A percentile compares a stretch with the other conserved stretches of the same genome.
Conservation (phyloP, 805 yeast species). For the Ogataea minuta region DNA sequence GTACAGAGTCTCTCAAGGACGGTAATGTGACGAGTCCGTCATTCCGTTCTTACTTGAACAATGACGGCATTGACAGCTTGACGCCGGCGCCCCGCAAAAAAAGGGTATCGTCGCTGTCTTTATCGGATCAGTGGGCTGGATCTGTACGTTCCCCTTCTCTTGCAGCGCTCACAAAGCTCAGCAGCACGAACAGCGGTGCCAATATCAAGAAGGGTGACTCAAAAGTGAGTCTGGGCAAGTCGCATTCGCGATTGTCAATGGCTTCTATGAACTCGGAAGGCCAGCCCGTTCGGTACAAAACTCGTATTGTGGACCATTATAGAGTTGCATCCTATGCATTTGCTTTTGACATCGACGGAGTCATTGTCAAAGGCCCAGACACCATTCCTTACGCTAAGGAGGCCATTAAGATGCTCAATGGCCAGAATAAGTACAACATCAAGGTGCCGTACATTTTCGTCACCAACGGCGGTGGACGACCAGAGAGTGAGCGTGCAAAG, state of each 20-base stretch:
- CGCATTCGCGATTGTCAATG: slow-evolving; percentile 30
- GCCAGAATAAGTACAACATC: slow-evolving; percentile 73
- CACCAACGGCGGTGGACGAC: slow-evolving; percentile 91
- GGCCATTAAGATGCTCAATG: slow-evolving; percentile 71
- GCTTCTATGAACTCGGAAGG: slow-evolving; percentile 31
- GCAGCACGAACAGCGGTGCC: slow-evolving; percentile 20
- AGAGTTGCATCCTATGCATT: slow-evolving; percentile 82
- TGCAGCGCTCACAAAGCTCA: slow-evolving; percentile 25
- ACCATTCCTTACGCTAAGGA: slow-evolving; percentile 78
- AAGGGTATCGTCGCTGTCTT: slow-evolving; percentile 62
- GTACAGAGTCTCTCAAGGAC: slow-evolving; percentile 14
- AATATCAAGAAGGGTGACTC: slow-evolving; percentile 20
- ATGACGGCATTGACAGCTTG: slow-evolving; percentile 69
- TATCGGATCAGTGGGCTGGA: slow-evolving; percentile 68
- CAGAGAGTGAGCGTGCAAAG: slow-evolving; percentile 69
- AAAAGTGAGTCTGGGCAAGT: slow-evolving; percentile 19
- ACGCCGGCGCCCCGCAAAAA: slow-evolving; percentile 61
- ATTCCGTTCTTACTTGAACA: slow-evolving; percentile 55
- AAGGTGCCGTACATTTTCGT: slow-evolving; percentile 81
- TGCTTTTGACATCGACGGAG: slow-evolving; percentile 94
- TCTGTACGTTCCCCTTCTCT: slow-evolving; percentile 28
- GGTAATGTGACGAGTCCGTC: slow-evolving; percentile 17
- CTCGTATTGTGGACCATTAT: slow-evolving; percentile 58
- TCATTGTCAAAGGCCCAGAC: slow-evolving; percentile 78
- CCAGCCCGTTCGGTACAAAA: slow-evolving; percentile 41